Evolutionary conservation across 164 flowering plant species (phyloP).

Genomic region (Vitis rotundifolia): DNA sequence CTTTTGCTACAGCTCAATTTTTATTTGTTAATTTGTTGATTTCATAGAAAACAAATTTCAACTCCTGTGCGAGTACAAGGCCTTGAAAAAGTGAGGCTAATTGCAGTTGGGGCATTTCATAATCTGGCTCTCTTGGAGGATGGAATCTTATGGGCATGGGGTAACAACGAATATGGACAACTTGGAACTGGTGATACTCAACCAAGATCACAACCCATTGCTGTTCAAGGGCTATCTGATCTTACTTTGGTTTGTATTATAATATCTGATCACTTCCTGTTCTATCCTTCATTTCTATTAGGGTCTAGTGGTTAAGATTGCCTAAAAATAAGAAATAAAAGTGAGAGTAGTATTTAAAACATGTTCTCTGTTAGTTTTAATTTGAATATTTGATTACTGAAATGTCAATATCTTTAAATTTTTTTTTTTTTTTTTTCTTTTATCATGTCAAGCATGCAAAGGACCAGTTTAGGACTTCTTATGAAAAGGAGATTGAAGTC

Average conservation of each 20-base stretch:
- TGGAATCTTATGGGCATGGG: conserved; percentile 96
- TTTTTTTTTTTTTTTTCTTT: not conserved
- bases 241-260: conserved; percentile 72
- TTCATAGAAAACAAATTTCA: conserved; percentile 82
- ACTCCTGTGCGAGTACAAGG: conserved; percentile 97
- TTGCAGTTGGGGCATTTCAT: conserved; percentile 98
- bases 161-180: conserved; percentile 98
- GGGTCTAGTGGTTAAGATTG: too few relatives aligned
- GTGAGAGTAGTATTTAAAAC: not conserved
- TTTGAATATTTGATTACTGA: not conserved
- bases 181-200: conserved; percentile 99
- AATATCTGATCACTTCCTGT: not conserved
- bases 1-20: not conserved
- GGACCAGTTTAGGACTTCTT: not conserved
- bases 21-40: not conserved
- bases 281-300: not conserved
- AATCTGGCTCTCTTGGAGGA: conserved; percentile 92
- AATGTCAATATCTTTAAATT: not conserved
- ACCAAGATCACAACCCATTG: conserved; percentile 93
- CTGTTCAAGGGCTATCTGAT: conserved; percentile 81
- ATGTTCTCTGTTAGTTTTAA: too few relatives aligned
- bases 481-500: not conserved
- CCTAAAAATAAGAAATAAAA: not conserved
- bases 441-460: not conserved
- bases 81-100: conserved; percentile 80